Evolutionary conservation across 192 early-diverging fungal species (phyloP), one percentile per base, ranked within the genome.

Genomic region (Gorgonomyces haynaldii): DNA sequence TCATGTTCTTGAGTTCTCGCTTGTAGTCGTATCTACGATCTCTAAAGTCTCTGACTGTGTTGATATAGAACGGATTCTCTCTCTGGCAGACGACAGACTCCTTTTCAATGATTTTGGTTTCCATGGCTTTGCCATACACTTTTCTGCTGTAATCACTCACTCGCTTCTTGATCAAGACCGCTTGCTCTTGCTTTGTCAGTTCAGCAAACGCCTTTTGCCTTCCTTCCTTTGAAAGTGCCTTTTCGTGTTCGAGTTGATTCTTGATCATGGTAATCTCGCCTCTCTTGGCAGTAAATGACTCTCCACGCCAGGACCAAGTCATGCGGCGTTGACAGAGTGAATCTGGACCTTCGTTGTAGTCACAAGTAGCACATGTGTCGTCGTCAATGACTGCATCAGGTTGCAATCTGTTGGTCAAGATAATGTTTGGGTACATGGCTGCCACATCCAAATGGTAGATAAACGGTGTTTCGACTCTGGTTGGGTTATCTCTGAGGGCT

Each of bases 381-480:
- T 95, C 91, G 17, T 80, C 72, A 19, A 96, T 79, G 22, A 98
- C 87, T 4, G 96, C 86, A 66, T 98, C 92, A 0, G 96, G 96
- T 61, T 98, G 96, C 7, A 98, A 62, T 17, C 96, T 81, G 57
- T 98, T 96, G 0, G 96, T 98, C 20, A 98, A 67, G 58, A 98
- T 98, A 50, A 98, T 98, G 56, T 98, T 98, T 13, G 96, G 96
- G 48, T 94, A 94, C 96, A 98, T 98, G 19, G 96, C 96, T 0
- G 89, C 96, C n/a, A 98, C 96, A 65, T 98, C 96, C 70, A 98
- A 80, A 52, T 98, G 96, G 61, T 98, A 98, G 37, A 98, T 86
- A 1, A 84, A 66, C 1, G 96, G 96, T 22, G 73, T 64, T 44
- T 89, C 88, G 25, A 60, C 60, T 1, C 86, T 80, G 30, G 77